Conservation (phyloP, 306 rosid species). For the Argentina anserina region DNA sequence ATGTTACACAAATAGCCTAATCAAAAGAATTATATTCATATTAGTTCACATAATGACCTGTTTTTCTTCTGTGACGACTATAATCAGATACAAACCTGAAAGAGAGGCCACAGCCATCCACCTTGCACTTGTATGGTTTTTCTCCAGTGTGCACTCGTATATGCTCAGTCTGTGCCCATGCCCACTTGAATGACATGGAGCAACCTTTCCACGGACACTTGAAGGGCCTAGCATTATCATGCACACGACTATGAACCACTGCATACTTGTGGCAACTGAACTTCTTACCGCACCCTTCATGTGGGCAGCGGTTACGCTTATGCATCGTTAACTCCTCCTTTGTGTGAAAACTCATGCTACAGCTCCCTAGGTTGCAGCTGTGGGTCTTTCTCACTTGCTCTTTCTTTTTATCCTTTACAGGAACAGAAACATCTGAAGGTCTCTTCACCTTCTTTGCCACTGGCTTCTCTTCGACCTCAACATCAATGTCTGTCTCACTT, state of each 20-base stretch:
- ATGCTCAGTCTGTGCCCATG: constrained; percentile 98
- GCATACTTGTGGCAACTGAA: constrained; percentile 93
- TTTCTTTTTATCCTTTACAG: constrained; percentile 42
- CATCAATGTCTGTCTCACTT: constrained; percentile 22
- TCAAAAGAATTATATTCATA: constrained; percentile 27
- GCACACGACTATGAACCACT: constrained; percentile 80
- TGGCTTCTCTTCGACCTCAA: constrained; percentile 33
- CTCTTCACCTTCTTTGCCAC: constrained; percentile 43
- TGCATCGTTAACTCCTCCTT: constrained; percentile 68
- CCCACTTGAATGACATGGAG: constrained; percentile 97
- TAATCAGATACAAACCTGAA: constrained; percentile 92
- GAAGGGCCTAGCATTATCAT: constrained; percentile 83
- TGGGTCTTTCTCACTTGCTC: constrained; percentile 39
- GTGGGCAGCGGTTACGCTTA: constrained; percentile 79
- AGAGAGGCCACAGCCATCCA: constrained; percentile 82
- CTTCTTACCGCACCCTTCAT: constrained; percentile 88
- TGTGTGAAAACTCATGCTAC: constrained; percentile 70
- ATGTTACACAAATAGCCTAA: constrained; percentile 21
- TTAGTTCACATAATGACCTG: constrained; percentile 69
- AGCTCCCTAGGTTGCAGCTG: constrained; percentile 76
- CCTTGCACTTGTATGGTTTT: constrained; percentile 82
- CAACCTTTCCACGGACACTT: constrained; percentile 99
- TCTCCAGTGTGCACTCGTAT: constrained; percentile 95
- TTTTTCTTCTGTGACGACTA: constrained; percentile 93
- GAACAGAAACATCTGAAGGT: constrained; percentile 33